Evolutionary conservation across 768 basidiomycete genomes (phyloP).

Genomic region (Leccinum boreale): DNA sequence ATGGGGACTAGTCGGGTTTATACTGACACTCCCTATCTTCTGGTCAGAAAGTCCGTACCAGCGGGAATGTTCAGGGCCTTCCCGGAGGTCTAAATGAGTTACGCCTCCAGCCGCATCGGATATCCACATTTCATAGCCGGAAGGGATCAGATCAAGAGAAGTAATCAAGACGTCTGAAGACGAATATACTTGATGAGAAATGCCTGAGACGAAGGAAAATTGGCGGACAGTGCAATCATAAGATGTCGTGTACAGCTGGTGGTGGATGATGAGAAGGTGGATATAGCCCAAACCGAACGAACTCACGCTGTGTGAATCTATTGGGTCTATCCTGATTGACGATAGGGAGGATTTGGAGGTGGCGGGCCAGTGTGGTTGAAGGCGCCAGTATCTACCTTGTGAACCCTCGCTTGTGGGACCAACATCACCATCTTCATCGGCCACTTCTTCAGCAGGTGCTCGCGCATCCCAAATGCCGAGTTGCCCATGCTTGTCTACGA

Average conservation of each 20-base stretch:
- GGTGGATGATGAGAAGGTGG: background rate
- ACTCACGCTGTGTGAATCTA: slow-evolving; percentile 68
- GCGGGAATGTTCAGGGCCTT: slow-evolving; percentile 49
- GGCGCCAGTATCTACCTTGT: slow-evolving; percentile 74
- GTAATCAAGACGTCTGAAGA: slow-evolving; percentile 57
- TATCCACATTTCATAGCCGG: slow-evolving; percentile 81
- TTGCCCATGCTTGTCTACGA: slow-evolving; percentile 77
- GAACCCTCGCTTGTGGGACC: slow-evolving; percentile 40
- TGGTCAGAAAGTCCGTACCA: slow-evolving; percentile 65
- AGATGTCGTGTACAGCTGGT: slow-evolving; percentile 73
- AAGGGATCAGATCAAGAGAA: slow-evolving; percentile 65
- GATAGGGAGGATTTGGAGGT: slow-evolving; percentile 79
- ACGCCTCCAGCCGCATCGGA: slow-evolving; percentile 70
- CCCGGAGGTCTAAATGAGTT: slow-evolving; percentile 74
- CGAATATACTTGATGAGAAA: slow-evolving; percentile 67
- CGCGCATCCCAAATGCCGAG: slow-evolving; percentile 86
- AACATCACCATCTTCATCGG: slow-evolving; percentile 61
- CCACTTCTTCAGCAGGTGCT: slow-evolving; percentile 60
- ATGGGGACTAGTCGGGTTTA: slow-evolving; percentile 68
- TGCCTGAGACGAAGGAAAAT: slow-evolving; percentile 68
- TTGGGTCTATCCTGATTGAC: slow-evolving; percentile 71
- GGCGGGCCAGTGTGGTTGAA: slow-evolving; percentile 84
- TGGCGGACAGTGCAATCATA: slow-evolving; percentile 79
- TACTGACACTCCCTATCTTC: slow-evolving; percentile 77
- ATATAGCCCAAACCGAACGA: background rate